phyloP scores from a whole-genome alignment of 2,329 filamentous ascomycete species.

The Aspergillus sp. region DNA sequence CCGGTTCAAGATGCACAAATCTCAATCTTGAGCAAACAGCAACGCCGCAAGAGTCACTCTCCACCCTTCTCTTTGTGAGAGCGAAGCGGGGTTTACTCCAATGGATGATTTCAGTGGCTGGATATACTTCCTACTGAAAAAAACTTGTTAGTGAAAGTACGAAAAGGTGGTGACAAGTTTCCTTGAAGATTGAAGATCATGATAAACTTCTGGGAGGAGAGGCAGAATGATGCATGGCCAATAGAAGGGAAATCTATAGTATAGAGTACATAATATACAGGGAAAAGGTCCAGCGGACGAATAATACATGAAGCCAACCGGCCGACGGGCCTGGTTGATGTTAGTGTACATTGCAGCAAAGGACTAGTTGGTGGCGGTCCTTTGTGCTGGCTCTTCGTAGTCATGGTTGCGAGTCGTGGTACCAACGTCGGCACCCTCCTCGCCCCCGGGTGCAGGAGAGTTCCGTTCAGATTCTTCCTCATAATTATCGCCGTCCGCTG shows the following conservation, averaged over 20 bases:
- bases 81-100: not conserved
- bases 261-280: not conserved
- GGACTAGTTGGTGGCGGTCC: not conserved
- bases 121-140: not conserved
- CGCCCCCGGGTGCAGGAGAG: not conserved
- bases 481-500: not conserved
- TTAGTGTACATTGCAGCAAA: not conserved
- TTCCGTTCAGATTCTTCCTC: not conserved
- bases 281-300: not conserved
- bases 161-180: not conserved
- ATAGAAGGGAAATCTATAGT: not conserved
- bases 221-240: not conserved
- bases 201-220: not conserved
- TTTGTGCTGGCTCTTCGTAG: not conserved
- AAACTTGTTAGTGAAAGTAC: not conserved
- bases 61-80: not conserved
- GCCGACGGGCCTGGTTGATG: not conserved
- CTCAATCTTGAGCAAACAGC: not conserved
- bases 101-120: not conserved
- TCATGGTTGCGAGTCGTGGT: not conserved
- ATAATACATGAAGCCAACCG: not conserved
- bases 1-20: not conserved
- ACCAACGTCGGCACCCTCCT: not conserved
- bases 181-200: not conserved
- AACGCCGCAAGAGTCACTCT: not conserved